Percentiles rank a stretch among this genome's conserved stretches.
phyloP scores from a whole-genome alignment of 495 filamentous ascomycete species.

The Neohortaea acidophila region DNA sequence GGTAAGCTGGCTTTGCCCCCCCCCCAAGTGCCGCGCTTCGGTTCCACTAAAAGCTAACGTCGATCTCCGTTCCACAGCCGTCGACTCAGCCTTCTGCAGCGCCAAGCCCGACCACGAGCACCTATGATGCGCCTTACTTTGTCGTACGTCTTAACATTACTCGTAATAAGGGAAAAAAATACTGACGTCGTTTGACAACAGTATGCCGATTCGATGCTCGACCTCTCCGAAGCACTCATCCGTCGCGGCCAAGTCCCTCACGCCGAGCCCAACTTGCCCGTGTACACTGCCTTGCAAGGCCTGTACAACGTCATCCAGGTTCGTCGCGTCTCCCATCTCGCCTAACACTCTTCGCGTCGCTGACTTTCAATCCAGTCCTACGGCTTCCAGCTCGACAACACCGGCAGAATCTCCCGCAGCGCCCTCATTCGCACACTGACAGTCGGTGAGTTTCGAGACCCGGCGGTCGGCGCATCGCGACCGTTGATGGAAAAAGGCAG shows the following conservation, averaged over 20 bases:
- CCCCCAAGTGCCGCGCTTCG: no score
- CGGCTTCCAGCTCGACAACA: not conserved
- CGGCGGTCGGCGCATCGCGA: no score
- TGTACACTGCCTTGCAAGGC: constrained; percentile 5
- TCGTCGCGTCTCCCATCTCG: not conserved
- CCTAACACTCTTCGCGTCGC: not conserved
- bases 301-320: constrained; percentile 7
- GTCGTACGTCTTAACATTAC: not conserved
- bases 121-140: not conserved
- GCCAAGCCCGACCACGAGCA: not conserved
- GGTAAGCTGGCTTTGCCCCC: not conserved
- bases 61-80: no score
- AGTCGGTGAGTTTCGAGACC: no score
- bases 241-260: constrained; percentile 7
- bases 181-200: constrained; percentile 1
- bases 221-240: constrained; percentile 2
- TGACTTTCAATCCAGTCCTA: constrained; percentile 5
- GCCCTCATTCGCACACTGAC: constrained; percentile 19
- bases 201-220: constrained; percentile 5
- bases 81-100: no score
- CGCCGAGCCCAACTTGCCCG: constrained; percentile 5
- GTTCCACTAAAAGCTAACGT: no score
- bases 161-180: not conserved
- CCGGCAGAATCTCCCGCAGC: constrained; percentile 8
- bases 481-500: no score